phyloP scores from a whole-genome alignment of 108 stramenopile species.

The Fragilaria radians region DNA sequence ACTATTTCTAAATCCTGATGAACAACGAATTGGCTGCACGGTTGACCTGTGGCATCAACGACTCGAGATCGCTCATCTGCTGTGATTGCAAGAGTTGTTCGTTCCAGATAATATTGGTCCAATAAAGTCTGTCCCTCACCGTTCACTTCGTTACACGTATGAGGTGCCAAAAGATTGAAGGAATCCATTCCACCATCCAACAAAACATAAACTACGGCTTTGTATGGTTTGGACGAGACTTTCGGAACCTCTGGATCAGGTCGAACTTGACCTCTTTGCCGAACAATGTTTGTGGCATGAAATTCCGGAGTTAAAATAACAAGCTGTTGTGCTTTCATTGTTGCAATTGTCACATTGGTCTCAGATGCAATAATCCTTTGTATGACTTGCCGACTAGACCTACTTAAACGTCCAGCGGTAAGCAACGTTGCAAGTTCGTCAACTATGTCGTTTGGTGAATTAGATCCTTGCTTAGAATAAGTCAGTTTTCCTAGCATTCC shows the following conservation, averaged over 20 bases:
- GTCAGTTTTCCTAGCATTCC: too few relatives aligned
- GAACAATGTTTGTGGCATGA: constrained; percentile 10
- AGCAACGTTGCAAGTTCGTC: constrained; percentile 43
- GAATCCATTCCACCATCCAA: constrained; percentile 41
- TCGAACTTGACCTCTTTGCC: neutral
- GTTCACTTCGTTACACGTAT: constrained; percentile 3
- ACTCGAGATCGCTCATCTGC: constrained; percentile 1
- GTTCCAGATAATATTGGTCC: constrained; percentile 19
- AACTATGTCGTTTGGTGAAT: constrained; percentile 19
- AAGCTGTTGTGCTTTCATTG: neutral
- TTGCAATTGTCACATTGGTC: neutral
- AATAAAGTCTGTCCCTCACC: neutral
- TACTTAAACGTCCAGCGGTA: constrained; percentile 42
- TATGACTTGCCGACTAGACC: constrained; percentile 9
- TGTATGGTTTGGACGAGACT: constrained; percentile 33
- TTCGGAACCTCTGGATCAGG: neutral
- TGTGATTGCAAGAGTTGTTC: constrained; percentile 7
- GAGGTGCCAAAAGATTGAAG: constrained; percentile 18
- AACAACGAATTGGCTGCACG: constrained; percentile 50
- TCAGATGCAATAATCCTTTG: neutral
- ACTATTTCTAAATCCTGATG: constrained; percentile 25
- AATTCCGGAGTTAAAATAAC: neutral
- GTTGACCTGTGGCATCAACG: constrained; percentile 32
- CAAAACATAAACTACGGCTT: constrained; percentile 52
- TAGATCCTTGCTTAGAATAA: too few relatives aligned